phyloP scores from a whole-genome alignment of 495 filamentous ascomycete genomes.

The Penicillium mononematosum region DNA sequence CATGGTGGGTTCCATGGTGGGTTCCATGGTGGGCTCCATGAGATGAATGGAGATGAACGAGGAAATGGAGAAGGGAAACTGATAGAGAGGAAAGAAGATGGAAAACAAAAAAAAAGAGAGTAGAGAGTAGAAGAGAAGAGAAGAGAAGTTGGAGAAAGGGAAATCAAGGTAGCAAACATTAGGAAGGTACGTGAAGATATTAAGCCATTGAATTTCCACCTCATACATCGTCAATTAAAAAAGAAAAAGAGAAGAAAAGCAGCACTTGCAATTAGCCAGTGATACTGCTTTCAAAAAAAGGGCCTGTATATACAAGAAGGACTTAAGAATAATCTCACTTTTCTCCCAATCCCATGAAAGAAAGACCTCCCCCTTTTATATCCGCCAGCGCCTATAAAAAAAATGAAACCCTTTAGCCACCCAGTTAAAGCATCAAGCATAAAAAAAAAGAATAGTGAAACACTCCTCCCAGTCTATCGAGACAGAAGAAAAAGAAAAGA shows the following conservation, averaged over 20 bases:
- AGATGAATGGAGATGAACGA: constrained; percentile 1
- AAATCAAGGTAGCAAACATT: constrained; percentile 6
- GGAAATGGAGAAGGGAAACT: constrained; percentile 10
- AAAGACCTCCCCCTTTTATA: constrained; percentile 23
- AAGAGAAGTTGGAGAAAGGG: constrained; percentile 6
- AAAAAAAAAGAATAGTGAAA: constrained; percentile 23
- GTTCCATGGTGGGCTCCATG: neutral
- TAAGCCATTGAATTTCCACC: constrained; percentile 7
- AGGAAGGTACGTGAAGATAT: constrained; percentile 16
- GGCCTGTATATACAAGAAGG: constrained; percentile 29
- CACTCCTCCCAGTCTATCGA: constrained; percentile 30
- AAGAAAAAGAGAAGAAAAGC: constrained; percentile 10
- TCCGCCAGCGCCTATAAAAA: constrained; percentile 29
- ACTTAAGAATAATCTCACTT: constrained; percentile 23
- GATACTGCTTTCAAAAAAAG: constrained; percentile 12
- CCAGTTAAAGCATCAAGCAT: constrained; percentile 20
- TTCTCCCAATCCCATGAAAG: constrained; percentile 16
- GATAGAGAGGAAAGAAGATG: constrained; percentile 11
- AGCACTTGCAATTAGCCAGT: constrained; percentile 6
- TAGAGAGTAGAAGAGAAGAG: neutral
- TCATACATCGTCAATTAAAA: constrained; percentile 17
- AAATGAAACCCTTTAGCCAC: constrained; percentile 22
- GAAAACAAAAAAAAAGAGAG: neutral
- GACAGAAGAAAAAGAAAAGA: constrained; percentile 21
- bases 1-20: neutral